Base-by-base conservation (phyloP, 2,329 filamentous ascomycete species). In the Hypoxylon sp. region DNA sequence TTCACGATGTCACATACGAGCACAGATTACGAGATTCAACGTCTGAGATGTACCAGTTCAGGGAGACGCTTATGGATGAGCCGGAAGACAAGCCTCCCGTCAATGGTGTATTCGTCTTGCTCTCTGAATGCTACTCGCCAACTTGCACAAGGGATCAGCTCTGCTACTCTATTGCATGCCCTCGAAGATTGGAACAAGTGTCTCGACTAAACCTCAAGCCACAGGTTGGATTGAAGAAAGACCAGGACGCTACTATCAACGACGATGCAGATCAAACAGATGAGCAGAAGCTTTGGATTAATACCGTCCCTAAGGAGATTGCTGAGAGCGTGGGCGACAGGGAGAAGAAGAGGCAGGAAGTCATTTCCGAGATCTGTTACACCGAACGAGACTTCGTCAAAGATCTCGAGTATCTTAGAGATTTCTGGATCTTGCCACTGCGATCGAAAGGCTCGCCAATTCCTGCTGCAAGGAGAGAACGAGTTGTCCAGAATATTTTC, bases 251-350 rank as follows among this genome's bases (percentile, higher is more conserved):
- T 13, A 82, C 82, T 38, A 78, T 86, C 84, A 77, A 96, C 76
- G 94, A 97, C 73, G 93, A 96, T 69, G 84, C 79, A 45, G 92
- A 94, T 64, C 91, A 96, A 75, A 93, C 91, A 32, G 94, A 98
- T 76, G 94, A 98, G 79, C 96, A 98, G 82, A 98, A 98, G 80
- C 87, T 99, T 38, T 99, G 96, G 96, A 99, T 99, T 80, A 98
- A 98, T 79, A 97, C 94, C 13, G 96, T 99, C 36, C 93, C 94
- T 0, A 96, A 97, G 79, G 96, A 98, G 79, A 85, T 99, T 63
- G 94, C 94, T 0, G 94, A 98, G 73, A 93, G 91, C 76, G 91
- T 98, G 30, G 90, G 90, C 53, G 96, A 99, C 73, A 89, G 88
- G 72, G 96, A 99, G 80, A 97, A 97, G 89, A 98, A 98, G 83